phyloP scores from a whole-genome alignment of 257 asterid species.

The Ballota nigra region DNA sequence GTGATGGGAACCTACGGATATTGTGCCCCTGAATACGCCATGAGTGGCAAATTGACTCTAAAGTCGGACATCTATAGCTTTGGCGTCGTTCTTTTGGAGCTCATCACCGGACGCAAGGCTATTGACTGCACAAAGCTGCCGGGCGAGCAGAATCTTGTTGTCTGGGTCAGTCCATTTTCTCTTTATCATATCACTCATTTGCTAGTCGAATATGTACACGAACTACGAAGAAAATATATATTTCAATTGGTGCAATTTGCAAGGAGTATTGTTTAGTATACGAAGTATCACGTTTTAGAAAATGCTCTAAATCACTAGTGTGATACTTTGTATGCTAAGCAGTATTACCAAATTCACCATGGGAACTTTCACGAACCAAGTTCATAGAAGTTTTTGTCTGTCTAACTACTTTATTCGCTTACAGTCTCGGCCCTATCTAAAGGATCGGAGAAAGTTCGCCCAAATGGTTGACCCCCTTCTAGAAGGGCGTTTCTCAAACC shows the following conservation, averaged over 20 bases:
- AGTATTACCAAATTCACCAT: no score
- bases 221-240: neutral
- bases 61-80: slow-evolving; percentile 92
- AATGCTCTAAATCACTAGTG: no score
- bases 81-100: slow-evolving; percentile 85
- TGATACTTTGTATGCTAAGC: no score
- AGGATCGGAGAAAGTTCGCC: slow-evolving; percentile 51
- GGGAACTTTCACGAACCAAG: no score
- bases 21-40: slow-evolving; percentile 89
- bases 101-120: slow-evolving; percentile 78
- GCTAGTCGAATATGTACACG: no score
- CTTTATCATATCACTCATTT: no score
- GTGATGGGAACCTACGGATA: slow-evolving; percentile 96
- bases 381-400: neutral
- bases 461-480: slow-evolving; percentile 71
- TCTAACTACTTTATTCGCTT: neutral
- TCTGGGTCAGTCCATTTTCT: slow-evolving; percentile 60
- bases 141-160: slow-evolving; percentile 76
- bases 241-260: neutral
- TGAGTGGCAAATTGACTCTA: slow-evolving; percentile 82
- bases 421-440: slow-evolving; percentile 72
- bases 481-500: slow-evolving; percentile 53
- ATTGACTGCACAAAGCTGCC: slow-evolving; percentile 44
- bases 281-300: no score
- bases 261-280: no score